These are phyloP conservation scores for Fagopyrum esculentum DNA, from an alignment of 148 eudicot species.

Conservation along the genomic window DNA sequence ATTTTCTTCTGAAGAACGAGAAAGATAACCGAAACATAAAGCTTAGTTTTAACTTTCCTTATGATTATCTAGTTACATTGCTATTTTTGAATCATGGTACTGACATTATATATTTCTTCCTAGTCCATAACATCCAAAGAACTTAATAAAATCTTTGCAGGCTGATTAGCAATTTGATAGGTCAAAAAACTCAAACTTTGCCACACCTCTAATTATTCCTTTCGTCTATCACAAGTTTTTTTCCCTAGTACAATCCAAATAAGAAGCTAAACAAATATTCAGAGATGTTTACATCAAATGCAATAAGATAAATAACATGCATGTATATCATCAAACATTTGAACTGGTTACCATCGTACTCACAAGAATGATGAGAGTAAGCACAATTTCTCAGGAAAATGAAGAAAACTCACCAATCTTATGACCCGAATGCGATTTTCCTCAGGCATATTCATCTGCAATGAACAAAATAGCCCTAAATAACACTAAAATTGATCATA, in stretches of 20 bases:
- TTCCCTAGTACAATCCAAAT: not conserved
- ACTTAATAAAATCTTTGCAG: not conserved
- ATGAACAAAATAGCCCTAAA: not conserved
- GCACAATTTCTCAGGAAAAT: not conserved
- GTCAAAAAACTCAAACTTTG: not conserved
- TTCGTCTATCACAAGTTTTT: not conserved
- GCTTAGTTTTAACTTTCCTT: too few species aligned
- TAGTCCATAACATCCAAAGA: not conserved
- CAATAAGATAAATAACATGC: not conserved
- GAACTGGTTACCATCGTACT: not conserved
- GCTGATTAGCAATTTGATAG: not conserved
- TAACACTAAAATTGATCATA: too few species aligned
- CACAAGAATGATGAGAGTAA: not conserved
- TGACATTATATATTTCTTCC: too few species aligned
- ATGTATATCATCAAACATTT: not conserved
- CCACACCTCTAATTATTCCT: not conserved
- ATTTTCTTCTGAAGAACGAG: too few species aligned
- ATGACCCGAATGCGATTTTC: conserved; percentile 76
- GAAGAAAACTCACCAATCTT: conserved; percentile 60
- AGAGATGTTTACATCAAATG: not conserved
- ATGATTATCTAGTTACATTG: too few species aligned
- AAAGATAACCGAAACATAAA: too few species aligned
- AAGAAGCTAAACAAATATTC: not conserved
- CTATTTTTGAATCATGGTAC: too few species aligned
- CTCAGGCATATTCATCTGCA: conserved; percentile 74